Evolutionary conservation across 768 basidiomycete species (phyloP), one percentile per base, ranked within the genome.

Genomic region (Hypsizygus marmoreus): DNA sequence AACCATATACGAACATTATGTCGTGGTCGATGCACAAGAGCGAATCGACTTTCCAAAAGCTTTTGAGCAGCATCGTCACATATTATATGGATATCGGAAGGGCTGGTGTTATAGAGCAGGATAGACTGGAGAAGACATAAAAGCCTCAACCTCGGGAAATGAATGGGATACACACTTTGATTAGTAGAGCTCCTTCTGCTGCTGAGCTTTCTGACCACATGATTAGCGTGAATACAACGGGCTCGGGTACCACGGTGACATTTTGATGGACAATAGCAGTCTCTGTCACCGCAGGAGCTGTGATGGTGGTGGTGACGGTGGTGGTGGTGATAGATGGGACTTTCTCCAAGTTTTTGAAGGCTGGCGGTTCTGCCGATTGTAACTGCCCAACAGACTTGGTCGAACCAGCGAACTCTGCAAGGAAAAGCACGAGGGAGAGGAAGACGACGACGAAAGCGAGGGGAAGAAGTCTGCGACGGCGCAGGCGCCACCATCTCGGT

Each of bases 151-250:
- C 37, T 32, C 10, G 28, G 12, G 41, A 23, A 11, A 33, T 22
- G 26, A 12, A 2, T 17, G 11, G 34, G 36, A 24, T 2, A 53
- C 61, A 41, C 30, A 72, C 73, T 64, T 76, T 76, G 42, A 76
- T 61, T 32, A 74, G 57, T 7, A 74, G 50, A 23, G 72, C 68
- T 4, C 71, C 73, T 53, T 76, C 74, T 12, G 59, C 50, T 1
- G 73, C 73, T 24, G 75, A 70, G 41, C 61, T 50, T 39, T 66
- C 64, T 5, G 70, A 72, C 65, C 71, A 74, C 63, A 74, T 72
- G 40, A 76, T 68, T 32, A 75, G 59, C 3, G 69, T 60, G 43
- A 75, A 76, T 1, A 66, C 65, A 20, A 73, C 57, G n/a, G 75
- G 66, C 16, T 70, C 66, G 17, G 43, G 35, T 19, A 12, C 43